Base-by-base conservation (phyloP, 2,329 filamentous ascomycete genomes). In the Neofusicoccum laricinum region DNA sequence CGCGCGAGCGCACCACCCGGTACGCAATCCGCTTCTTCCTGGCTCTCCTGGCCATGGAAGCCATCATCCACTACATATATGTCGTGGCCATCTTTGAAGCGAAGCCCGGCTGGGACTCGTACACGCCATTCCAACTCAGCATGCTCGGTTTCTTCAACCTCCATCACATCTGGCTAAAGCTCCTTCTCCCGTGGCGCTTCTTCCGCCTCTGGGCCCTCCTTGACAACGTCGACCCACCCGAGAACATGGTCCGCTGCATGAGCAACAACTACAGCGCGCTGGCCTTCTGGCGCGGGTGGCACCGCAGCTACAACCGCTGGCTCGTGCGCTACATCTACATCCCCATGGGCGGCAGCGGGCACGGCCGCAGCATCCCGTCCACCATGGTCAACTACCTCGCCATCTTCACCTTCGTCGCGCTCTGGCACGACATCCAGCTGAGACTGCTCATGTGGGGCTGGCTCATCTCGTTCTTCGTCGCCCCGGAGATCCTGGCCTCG, bases 201-300 rank as follows among this genome's bases (percentile, higher is more conserved):
- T 98, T 98, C 85, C 91, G 96, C 4, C 87, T 99, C n/a, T 99
- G 95, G 95, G 85, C 92, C 0, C 85, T 99, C 3, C 75, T 93
- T 15, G 95, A 99, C 75, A 92, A 91, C 66, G 87, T 99, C 69
- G 95, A 99, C 73, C 92, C 95, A 0, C 94, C 95, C 0, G 95
- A 99, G 79, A 99, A 99, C 80, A 97, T 99, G 92, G 86, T 97
- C 63, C 91, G 95, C 69, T 99, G 96, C 78, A 92, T 97, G 79
- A 93, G 89, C 73, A 88, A 99, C 81, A 98, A 98, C 77, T 97
- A 93, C 81, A 93, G 90, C 68, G 90, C 92, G 0, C 84, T 93
- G 45, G 88, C 89, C 19, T 99, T 99, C 80, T 99, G 95, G 95
- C 91, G 95, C 67, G 89, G 88, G 36, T 99, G 96, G 96, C 95